phyloP scores from a whole-genome alignment of 2,329 filamentous ascomycete species.

The Domatiomyces catenatus region DNA sequence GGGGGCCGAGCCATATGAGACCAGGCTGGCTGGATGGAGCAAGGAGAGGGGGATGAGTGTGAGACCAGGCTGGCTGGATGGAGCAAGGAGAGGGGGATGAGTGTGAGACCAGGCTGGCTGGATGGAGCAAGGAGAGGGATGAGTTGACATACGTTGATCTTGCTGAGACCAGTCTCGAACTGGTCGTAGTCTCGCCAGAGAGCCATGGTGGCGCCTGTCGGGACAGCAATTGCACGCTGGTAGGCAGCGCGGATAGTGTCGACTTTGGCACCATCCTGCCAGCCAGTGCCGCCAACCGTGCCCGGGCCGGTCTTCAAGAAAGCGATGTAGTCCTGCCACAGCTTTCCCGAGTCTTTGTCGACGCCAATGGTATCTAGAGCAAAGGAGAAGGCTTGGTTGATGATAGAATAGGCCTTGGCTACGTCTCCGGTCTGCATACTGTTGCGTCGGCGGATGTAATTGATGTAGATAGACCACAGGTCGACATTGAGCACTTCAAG shows the following conservation, averaged over 20 bases:
- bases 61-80: too few species aligned
- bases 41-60: not conserved
- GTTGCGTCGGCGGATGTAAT: conserved; percentile 85
- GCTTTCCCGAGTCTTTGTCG: conserved; percentile 72
- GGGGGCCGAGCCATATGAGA: not conserved
- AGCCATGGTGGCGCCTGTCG: conserved; percentile 64
- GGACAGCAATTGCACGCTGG: conserved; percentile 74
- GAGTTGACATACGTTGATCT: conserved; percentile 53
- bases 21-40: too few species aligned
- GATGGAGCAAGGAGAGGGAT: too few species aligned
- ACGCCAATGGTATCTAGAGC: conserved; percentile 79
- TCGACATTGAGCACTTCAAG: conserved; percentile 66
- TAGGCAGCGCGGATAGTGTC: conserved; percentile 83
- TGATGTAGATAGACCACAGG: conserved; percentile 84
- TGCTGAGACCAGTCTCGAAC: conserved; percentile 89
- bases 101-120: too few species aligned
- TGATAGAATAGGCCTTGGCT: conserved; percentile 60
- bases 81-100: not conserved
- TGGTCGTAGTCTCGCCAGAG: conserved; percentile 97
- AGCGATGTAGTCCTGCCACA: conserved; percentile 91
- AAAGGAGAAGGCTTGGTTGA: conserved; percentile 81
- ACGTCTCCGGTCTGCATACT: conserved; percentile 67
- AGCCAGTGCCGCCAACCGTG: conserved; percentile 65
- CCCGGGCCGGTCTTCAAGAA: conserved; percentile 84
- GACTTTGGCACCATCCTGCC: conserved; percentile 98